Conservation (phyloP, 208 protist species). For the Crithidia mellificae region DNA sequence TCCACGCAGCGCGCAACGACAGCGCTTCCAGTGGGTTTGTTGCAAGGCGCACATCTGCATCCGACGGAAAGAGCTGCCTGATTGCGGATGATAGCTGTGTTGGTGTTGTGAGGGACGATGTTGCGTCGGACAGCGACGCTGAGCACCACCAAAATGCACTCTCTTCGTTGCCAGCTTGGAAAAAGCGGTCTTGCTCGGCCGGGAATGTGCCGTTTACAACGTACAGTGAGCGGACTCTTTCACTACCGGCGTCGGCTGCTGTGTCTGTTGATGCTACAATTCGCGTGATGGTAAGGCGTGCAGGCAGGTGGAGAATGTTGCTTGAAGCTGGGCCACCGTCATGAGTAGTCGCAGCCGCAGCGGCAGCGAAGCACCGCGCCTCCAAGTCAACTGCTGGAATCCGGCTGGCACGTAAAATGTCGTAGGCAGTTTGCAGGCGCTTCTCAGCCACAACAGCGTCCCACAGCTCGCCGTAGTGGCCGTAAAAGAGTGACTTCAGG, state of each 20-base stretch:
- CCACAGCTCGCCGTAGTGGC: constrained; percentile 64
- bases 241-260: not conserved
- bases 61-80: not conserved
- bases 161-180: not conserved
- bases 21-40: constrained; percentile 77
- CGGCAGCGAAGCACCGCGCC: constrained; percentile 27
- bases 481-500: constrained; percentile 60
- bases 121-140: not conserved
- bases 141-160: constrained; percentile 28
- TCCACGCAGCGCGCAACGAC: constrained; percentile 72
- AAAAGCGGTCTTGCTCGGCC: constrained; percentile 42
- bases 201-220: constrained; percentile 84
- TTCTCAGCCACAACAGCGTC: constrained; percentile 57
- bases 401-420: constrained; percentile 42
- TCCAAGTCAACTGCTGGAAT: constrained; percentile 38
- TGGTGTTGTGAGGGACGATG: too few relatives aligned
- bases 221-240: constrained; percentile 25
- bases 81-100: not conserved
- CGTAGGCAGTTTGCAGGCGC: constrained; percentile 58
- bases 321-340: too few relatives aligned
- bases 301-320: constrained; percentile 23
- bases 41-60: constrained; percentile 54
- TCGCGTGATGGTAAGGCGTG: constrained; percentile 23
- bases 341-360: not conserved
- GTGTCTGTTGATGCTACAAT: not conserved